phyloP scores from a whole-genome alignment of 805 yeast species.

The Pichia scutulata region DNA sequence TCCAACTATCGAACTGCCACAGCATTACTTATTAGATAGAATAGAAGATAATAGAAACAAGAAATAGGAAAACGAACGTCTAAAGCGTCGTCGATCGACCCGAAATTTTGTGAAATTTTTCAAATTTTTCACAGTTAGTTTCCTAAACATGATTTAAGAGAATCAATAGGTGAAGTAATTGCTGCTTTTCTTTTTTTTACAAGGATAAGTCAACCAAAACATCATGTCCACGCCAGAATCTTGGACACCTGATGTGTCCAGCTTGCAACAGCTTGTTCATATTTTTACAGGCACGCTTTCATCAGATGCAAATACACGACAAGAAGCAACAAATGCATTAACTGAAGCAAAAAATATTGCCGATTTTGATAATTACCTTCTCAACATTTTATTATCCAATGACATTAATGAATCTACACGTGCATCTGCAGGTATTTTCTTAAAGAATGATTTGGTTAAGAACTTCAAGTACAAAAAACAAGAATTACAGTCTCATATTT shows the following conservation, averaged over 20 bases:
- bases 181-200: background rate
- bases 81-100: background rate
- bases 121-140: background rate
- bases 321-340: conserved; percentile 65
- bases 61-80: background rate
- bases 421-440: conserved; percentile 81
- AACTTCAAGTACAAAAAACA: conserved; percentile 25
- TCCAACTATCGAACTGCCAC: too few relatives aligned
- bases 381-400: conserved; percentile 57
- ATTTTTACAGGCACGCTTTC: conserved; percentile 71
- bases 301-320: conserved; percentile 44
- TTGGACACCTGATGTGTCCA: conserved; percentile 60
- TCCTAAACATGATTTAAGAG: background rate
- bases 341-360: conserved; percentile 61
- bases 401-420: conserved; percentile 48
- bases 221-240: conserved; percentile 27
- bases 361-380: conserved; percentile 74
- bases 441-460: conserved; percentile 66
- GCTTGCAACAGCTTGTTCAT: conserved; percentile 54
- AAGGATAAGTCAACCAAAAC: background rate
- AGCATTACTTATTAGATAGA: too few relatives aligned
- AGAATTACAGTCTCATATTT: conserved; percentile 28
- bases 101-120: background rate
- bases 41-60: background rate
- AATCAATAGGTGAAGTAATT: background rate